A percentile compares a stretch with the other conserved stretches of the same genome.
phyloP scores from a whole-genome alignment of 306 rosid species.

The Sechiopsis laciniata region DNA sequence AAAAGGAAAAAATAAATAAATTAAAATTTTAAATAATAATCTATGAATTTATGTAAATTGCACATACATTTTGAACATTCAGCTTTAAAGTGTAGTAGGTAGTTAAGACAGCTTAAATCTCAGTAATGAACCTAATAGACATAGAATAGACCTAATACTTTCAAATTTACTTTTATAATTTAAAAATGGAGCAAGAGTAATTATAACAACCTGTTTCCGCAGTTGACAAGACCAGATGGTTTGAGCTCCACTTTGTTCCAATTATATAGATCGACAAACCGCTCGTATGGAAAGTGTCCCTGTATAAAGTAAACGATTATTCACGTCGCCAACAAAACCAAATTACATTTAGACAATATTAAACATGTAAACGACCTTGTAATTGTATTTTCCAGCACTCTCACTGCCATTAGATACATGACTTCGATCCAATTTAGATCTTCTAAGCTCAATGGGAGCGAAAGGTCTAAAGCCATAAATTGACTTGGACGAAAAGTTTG shows the following conservation, averaged over 20 bases:
- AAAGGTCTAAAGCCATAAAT: constrained; percentile 61
- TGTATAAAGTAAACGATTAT: constrained; percentile 16
- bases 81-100: neutral
- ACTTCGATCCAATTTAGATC: constrained; percentile 52
- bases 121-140: no score
- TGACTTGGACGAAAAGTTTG: constrained; percentile 39
- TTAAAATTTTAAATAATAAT: neutral
- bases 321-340: constrained; percentile 2
- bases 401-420: constrained; percentile 37
- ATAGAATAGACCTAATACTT: constrained; percentile 1
- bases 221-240: constrained; percentile 28
- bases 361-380: constrained; percentile 42
- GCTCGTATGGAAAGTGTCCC: constrained; percentile 19
- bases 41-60: neutral
- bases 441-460: constrained; percentile 56
- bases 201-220: constrained; percentile 22
- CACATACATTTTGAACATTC: neutral
- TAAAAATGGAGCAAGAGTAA: neutral
- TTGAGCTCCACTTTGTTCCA: constrained; percentile 27
- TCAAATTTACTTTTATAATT: neutral
- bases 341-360: neutral
- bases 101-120: constrained; percentile 2
- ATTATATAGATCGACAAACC: constrained; percentile 19
- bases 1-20: neutral
- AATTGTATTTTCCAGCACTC: constrained; percentile 43